Percentiles rank a stretch among this genome's conserved stretches.
Evolutionary conservation across 2,329 filamentous ascomycete species (phyloP).

Genomic region (Fusarium austroafricanum): DNA sequence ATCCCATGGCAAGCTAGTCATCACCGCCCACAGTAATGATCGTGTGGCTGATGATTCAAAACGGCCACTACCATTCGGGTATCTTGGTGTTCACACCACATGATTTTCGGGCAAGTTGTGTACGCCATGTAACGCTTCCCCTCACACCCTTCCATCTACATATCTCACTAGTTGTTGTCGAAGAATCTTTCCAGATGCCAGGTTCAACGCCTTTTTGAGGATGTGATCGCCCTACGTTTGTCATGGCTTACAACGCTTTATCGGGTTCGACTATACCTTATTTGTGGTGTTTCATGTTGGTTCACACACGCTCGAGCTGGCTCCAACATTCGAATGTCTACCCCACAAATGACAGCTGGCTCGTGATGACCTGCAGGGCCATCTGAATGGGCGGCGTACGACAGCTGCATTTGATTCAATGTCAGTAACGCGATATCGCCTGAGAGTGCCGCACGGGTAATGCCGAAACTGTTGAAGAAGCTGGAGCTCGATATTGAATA

Average conservation of each 20-base stretch:
- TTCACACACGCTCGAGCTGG: slow-evolving; percentile 10
- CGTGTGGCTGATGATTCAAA: background rate
- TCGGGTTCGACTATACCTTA: slow-evolving; percentile 2
- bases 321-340: slow-evolving; percentile 17
- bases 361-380: slow-evolving; percentile 37
- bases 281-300: slow-evolving; percentile 7
- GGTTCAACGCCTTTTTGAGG: background rate
- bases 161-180: slow-evolving; percentile 4
- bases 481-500: slow-evolving; percentile 1
- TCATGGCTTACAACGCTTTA: slow-evolving; percentile 29
- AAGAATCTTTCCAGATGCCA: background rate
- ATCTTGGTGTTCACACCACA: slow-evolving; percentile 35
- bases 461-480: slow-evolving; percentile 14
- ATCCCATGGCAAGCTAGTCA: no score
- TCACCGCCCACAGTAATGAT: no score
- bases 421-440: background rate
- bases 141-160: slow-evolving; percentile 16
- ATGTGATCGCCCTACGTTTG: slow-evolving; percentile 19
- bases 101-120: slow-evolving; percentile 24
- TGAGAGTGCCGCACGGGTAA: slow-evolving; percentile 22
- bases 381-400: slow-evolving; percentile 22
- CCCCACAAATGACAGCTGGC: slow-evolving; percentile 38
- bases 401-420: slow-evolving; percentile 18
- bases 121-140: slow-evolving; percentile 33
- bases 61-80: slow-evolving; percentile 23